phyloP scores from a whole-genome alignment of 805 yeast genomes.

The Jamesozyma piceae region DNA sequence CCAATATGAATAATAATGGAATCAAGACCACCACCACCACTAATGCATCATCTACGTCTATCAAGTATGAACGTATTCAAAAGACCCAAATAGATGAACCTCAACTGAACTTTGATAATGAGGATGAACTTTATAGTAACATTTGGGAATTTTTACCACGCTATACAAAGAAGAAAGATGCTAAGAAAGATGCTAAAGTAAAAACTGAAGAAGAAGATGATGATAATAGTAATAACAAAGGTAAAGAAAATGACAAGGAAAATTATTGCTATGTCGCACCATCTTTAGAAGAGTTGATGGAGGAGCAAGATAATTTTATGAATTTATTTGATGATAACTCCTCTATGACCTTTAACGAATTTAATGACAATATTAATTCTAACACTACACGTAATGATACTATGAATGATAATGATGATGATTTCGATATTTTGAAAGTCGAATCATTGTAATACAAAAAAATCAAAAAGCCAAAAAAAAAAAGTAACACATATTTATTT shows the following conservation, averaged over 20 bases:
- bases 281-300: slow-evolving; percentile 28
- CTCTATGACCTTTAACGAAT: slow-evolving; percentile 1
- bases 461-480: no score
- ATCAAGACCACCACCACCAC: not conserved
- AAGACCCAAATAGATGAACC: not conserved
- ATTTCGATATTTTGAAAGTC: slow-evolving; percentile 2
- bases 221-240: not conserved
- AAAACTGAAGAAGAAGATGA: not conserved
- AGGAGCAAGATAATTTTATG: slow-evolving; percentile 20
- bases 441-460: not conserved
- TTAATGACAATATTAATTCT: not conserved
- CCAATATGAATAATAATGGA: not conserved
- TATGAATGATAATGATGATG: not conserved
- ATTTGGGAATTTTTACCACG: slow-evolving; percentile 12
- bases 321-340: slow-evolving; percentile 3
- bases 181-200: not conserved
- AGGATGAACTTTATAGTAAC: slow-evolving; percentile 7
- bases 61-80: not conserved
- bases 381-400: not conserved
- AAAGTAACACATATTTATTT: not conserved
- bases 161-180: slow-evolving; percentile 3
- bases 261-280: slow-evolving; percentile 21
- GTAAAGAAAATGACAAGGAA: not conserved
- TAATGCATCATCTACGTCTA: not conserved
- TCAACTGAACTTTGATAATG: slow-evolving; percentile 1